These are phyloP conservation scores for Eimeria tenella DNA, from an alignment of 169 alveolate species.

Conservation along the genomic window DNA sequence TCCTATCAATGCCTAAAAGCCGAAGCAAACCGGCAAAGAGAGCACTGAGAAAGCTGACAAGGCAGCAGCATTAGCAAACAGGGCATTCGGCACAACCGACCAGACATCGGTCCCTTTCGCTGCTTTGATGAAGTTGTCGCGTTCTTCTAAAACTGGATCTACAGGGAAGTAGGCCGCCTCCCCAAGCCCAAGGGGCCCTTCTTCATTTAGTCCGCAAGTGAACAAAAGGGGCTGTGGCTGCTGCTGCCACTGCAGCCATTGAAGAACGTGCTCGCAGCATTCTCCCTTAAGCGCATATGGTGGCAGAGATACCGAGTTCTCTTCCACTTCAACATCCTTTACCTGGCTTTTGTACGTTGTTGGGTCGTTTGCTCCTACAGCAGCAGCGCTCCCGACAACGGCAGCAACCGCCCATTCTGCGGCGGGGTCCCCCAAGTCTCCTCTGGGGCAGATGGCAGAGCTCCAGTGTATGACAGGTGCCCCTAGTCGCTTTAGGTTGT, in stretches of 20 bases:
- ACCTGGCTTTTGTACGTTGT: not conserved
- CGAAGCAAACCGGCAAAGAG: not conserved
- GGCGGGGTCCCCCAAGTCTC: conserved; percentile 50
- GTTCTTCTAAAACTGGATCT: conserved; percentile 71
- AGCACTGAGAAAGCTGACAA: not conserved
- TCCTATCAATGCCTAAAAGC: not conserved
- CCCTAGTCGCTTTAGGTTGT: conserved; percentile 57
- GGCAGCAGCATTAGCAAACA: not conserved
- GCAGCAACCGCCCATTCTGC: conserved; percentile 44
- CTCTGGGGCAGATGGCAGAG: not conserved
- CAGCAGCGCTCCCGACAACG: not conserved
- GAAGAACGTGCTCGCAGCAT: conserved; percentile 48
- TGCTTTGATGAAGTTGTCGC: conserved; percentile 31
- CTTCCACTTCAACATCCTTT: not conserved
- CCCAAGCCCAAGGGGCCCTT: conserved; percentile 74
- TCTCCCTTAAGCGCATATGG: conserved; percentile 24
- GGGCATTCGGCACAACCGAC: conserved; percentile 38
- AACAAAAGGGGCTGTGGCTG: not conserved
- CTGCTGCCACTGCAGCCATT: conserved; percentile 70
- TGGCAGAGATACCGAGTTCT: not conserved
- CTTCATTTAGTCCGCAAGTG: conserved; percentile 68
- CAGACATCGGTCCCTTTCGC: conserved; percentile 61
- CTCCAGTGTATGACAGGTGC: conserved; percentile 55
- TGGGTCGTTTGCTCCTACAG: not conserved
- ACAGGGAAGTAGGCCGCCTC: conserved; percentile 74